These are phyloP conservation scores for Trapa incisa DNA, from an alignment of 345 rosid genomes.

Conservation along the genomic window DNA sequence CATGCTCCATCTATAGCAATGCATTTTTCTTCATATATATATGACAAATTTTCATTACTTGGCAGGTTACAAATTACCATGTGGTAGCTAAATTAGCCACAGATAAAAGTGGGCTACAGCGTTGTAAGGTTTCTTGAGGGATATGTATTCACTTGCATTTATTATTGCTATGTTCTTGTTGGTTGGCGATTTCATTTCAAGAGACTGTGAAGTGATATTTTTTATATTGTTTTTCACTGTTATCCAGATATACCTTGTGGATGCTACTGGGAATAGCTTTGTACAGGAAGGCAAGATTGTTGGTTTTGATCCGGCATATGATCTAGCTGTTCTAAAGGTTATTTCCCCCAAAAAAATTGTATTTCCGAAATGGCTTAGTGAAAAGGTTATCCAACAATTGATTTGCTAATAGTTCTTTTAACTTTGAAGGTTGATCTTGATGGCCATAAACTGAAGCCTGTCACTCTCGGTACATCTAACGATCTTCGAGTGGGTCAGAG, in stretches of 20 bases:
- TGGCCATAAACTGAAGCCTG: constrained; percentile 58
- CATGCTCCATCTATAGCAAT: no score
- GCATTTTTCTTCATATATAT: neutral
- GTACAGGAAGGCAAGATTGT: constrained; percentile 48
- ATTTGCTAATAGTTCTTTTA: neutral
- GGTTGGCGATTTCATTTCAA: neutral
- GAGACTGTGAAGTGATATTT: neutral
- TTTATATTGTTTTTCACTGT: neutral
- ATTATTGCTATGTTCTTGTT: neutral
- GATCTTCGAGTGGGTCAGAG: constrained; percentile 73
- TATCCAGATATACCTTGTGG: constrained; percentile 50
- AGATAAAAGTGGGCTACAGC: constrained; percentile 52
- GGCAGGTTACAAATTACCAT: constrained; percentile 78
- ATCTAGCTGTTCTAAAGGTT: constrained; percentile 84
- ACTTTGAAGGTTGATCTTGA: constrained; percentile 48
- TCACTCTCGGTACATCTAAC: constrained; percentile 51
- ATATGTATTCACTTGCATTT: neutral
- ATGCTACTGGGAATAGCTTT: constrained; percentile 52
- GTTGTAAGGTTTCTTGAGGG: constrained; percentile 57
- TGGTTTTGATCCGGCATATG: constrained; percentile 69
- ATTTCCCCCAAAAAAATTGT: neutral
- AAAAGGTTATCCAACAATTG: neutral
- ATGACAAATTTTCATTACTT: neutral
- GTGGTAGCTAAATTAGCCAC: constrained; percentile 71
- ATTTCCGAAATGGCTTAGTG: neutral